These are phyloP conservation scores for Helicocarpus griseus DNA, from an alignment of 2,329 filamentous ascomycete species.

Conservation along the genomic window DNA sequence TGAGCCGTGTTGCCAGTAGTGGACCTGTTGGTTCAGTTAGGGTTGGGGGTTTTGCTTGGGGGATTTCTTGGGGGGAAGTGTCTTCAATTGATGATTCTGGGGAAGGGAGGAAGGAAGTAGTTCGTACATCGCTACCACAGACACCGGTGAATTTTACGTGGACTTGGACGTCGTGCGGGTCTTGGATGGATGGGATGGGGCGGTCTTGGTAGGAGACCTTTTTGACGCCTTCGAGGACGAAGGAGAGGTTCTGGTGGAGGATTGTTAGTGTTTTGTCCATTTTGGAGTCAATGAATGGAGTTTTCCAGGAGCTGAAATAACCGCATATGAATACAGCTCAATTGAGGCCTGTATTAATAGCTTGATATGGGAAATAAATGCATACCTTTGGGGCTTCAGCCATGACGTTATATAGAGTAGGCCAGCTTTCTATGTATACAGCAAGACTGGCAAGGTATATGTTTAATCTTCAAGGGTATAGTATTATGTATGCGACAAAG, in stretches of 20 bases:
- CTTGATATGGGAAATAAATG: neutral
- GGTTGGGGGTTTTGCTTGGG: neutral
- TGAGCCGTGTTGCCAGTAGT: constrained; percentile 39
- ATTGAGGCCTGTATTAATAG: neutral
- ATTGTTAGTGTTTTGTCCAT: neutral
- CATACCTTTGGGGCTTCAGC: neutral
- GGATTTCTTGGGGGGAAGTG: neutral
- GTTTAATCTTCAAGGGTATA: neutral
- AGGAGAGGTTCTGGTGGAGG: constrained; percentile 61
- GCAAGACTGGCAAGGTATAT: neutral
- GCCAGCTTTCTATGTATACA: neutral
- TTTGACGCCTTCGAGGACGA: constrained; percentile 67
- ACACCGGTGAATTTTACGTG: constrained; percentile 79
- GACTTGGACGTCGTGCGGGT: constrained; percentile 67
- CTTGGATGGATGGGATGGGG: constrained; percentile 58
- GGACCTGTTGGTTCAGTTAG: constrained; percentile 24
- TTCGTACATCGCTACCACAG: constrained; percentile 68
- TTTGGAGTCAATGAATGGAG: neutral
- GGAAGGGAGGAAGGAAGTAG: neutral
- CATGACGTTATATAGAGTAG: neutral
- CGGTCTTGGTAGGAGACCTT: constrained; percentile 67
- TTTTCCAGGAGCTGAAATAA: no score
- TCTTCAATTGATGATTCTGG: neutral
- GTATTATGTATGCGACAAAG: neutral
- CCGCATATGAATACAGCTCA: neutral